phyloP scores from a whole-genome alignment of 2,329 filamentous ascomycete genomes.

The Fusarium sublunatum region DNA sequence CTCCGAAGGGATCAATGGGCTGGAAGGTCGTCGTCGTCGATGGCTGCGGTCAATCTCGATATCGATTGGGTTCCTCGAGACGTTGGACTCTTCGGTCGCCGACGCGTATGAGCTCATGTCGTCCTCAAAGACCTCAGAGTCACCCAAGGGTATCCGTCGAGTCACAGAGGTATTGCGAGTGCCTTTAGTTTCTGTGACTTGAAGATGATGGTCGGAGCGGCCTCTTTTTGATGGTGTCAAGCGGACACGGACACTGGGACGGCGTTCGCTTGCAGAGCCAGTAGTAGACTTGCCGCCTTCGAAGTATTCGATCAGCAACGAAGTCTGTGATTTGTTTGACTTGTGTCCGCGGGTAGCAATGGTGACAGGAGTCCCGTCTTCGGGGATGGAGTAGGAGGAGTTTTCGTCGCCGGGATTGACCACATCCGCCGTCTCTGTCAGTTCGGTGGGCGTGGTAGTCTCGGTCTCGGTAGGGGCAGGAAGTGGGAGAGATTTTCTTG shows the following conservation, averaged over 20 bases:
- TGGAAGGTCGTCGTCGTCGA: conserved; percentile 72
- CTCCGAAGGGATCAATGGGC: conserved; percentile 71
- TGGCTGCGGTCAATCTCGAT: conserved; percentile 81
- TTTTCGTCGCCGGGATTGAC: conserved; percentile 76
- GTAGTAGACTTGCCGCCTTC: conserved; percentile 76
- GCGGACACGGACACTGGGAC: conserved; percentile 82
- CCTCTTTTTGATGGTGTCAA: conserved; percentile 81
- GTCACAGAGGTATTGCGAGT: conserved; percentile 72
- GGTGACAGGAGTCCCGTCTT: conserved; percentile 91
- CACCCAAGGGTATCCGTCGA: conserved; percentile 65
- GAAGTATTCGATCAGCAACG: conserved; percentile 93
- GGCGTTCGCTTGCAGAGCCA: conserved; percentile 69
- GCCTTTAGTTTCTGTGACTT: conserved; percentile 84
- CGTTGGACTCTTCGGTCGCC: conserved; percentile 81
- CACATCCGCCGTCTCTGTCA: conserved; percentile 66
- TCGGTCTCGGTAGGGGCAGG: conserved; percentile 83
- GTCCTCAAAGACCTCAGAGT: conserved; percentile 59
- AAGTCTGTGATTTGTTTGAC: conserved; percentile 80
- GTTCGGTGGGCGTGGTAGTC: conserved; percentile 71
- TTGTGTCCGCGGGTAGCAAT: conserved; percentile 80
- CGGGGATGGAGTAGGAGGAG: conserved; percentile 82
- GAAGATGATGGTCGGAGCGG: conserved; percentile 77
- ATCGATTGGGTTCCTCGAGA: conserved; percentile 82
- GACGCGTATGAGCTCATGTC: conserved; percentile 82
- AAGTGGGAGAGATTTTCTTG: conserved; percentile 71